Conservation (phyloP, 2,329 filamentous ascomycete species). For the Trematosphaeria pertusa region DNA sequence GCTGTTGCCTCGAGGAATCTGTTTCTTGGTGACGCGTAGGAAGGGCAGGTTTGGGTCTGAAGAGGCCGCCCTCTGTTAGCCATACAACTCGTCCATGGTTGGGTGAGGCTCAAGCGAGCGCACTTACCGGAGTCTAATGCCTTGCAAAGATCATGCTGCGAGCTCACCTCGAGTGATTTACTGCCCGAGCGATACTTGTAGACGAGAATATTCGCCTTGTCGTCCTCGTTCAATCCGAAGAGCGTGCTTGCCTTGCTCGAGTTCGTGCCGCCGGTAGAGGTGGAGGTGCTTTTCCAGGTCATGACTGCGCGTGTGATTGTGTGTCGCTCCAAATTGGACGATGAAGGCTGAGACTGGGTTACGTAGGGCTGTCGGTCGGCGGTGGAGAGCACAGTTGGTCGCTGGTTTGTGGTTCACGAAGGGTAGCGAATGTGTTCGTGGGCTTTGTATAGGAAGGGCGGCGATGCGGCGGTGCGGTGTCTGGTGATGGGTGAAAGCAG, state of each 20-base stretch:
- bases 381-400: conserved; percentile 18
- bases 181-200: conserved; percentile 54
- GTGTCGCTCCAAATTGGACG: conserved; percentile 20
- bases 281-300: conserved; percentile 55
- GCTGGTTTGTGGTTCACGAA: conserved; percentile 29
- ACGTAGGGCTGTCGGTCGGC: conserved; percentile 23
- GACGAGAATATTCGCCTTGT: conserved; percentile 53
- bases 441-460: conserved; percentile 38
- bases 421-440: conserved; percentile 23
- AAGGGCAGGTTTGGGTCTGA: conserved; percentile 49
- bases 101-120: background rate
- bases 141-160: conserved; percentile 54
- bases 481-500: conserved; percentile 35
- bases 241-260: conserved; percentile 49
- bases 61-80: conserved; percentile 28
- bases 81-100: too few species aligned
- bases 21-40: conserved; percentile 55
- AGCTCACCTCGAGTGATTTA: conserved; percentile 48
- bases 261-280: conserved; percentile 49
- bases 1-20: conserved; percentile 54
- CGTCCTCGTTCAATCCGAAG: conserved; percentile 53
- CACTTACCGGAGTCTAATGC: conserved; percentile 45
- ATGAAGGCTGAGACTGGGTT: conserved; percentile 37
- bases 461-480: conserved; percentile 24
- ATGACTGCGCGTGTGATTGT: conserved; percentile 28